Conservation (phyloP, 305 asterid genomes). For the Fraxinus floribunda region DNA sequence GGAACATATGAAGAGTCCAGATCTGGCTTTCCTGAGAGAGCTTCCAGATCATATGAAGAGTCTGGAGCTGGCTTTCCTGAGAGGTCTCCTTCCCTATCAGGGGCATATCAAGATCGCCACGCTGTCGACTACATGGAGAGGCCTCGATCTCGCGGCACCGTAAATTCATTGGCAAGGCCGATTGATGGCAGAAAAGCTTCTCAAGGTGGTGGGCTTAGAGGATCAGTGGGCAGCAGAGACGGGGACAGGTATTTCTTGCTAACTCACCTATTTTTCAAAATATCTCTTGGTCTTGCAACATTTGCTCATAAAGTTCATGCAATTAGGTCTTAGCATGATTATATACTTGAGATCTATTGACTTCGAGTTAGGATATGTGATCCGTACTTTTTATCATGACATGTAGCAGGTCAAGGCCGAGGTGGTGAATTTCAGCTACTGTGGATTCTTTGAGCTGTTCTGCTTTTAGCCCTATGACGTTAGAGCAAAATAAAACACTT, state of each 20-base stretch:
- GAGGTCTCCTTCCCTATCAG: conserved; percentile 25
- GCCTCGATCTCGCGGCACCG: conserved; percentile 78
- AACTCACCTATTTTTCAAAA: neutral
- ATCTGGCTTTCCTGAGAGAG: conserved; percentile 30
- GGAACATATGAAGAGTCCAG: conserved; percentile 41
- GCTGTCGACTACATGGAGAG: conserved; percentile 59
- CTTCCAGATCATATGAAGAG: conserved; percentile 38
- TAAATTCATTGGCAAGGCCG: conserved; percentile 56
- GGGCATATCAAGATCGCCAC: conserved; percentile 47
- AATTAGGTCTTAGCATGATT: neutral
- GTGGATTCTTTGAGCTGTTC: conserved; percentile 37
- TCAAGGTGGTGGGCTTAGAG: conserved; percentile 76
- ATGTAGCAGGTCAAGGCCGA: conserved; percentile 63
- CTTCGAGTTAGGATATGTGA: neutral
- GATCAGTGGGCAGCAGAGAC: conserved; percentile 69
- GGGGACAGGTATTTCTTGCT: conserved; percentile 54
- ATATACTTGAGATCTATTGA: neutral
- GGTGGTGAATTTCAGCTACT: conserved; percentile 59
- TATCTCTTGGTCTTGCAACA: neutral
- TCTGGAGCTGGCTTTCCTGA: conserved; percentile 29
- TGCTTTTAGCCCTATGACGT: conserved; percentile 38
- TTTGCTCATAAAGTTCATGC: neutral
- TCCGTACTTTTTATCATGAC: conserved; percentile 5
- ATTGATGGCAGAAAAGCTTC: conserved; percentile 65
- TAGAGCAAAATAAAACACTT: conserved; percentile 47